A percentile compares a stretch with the other conserved stretches of the same genome.
phyloP scores from a whole-genome alignment of 2,329 filamentous ascomycete species.

The Xylariaceae sp. region DNA sequence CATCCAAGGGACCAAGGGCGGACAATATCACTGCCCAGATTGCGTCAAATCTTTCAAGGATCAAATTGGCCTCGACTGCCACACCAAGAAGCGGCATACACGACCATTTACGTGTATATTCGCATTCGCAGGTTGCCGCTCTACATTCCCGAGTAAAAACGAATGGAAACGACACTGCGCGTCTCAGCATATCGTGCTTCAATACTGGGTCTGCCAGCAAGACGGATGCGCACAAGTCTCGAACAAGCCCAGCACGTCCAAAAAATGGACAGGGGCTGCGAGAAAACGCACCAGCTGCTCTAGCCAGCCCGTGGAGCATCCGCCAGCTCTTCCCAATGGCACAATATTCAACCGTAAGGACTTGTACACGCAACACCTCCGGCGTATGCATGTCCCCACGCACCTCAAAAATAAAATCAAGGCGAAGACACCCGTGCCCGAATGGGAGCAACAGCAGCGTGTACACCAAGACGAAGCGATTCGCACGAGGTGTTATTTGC shows the following conservation, averaged over 20 bases:
- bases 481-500: slow-evolving; percentile 57
- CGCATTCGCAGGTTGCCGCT: slow-evolving; percentile 67
- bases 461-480: slow-evolving; percentile 56
- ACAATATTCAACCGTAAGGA: slow-evolving; percentile 83
- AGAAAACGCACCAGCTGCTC: slow-evolving; percentile 22
- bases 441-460: slow-evolving; percentile 53
- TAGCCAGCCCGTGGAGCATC: slow-evolving; percentile 11
- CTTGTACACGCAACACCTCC: slow-evolving; percentile 81
- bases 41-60: slow-evolving; percentile 45
- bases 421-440: slow-evolving; percentile 34
- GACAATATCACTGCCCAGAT: slow-evolving; percentile 34
- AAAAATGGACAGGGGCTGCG: slow-evolving; percentile 19
- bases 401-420: slow-evolving; percentile 38
- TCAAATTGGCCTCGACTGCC: slow-evolving; percentile 42
- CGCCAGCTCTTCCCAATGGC: slow-evolving; percentile 47
- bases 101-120: slow-evolving; percentile 75
- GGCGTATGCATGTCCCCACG: slow-evolving; percentile 72
- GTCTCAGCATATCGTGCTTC: slow-evolving; percentile 72
- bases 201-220: slow-evolving; percentile 72
- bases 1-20: slow-evolving; percentile 24
- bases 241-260: slow-evolving; percentile 26
- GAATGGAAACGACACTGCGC: slow-evolving; percentile 91
- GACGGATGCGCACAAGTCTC: slow-evolving; percentile 47
- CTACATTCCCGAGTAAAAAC: slow-evolving; percentile 76
- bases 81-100: slow-evolving; percentile 51